Percentiles rank a stretch among this genome's conserved stretches.
phyloP scores from a whole-genome alignment of 305 asterid genomes.

The Fraxinus velutina region DNA sequence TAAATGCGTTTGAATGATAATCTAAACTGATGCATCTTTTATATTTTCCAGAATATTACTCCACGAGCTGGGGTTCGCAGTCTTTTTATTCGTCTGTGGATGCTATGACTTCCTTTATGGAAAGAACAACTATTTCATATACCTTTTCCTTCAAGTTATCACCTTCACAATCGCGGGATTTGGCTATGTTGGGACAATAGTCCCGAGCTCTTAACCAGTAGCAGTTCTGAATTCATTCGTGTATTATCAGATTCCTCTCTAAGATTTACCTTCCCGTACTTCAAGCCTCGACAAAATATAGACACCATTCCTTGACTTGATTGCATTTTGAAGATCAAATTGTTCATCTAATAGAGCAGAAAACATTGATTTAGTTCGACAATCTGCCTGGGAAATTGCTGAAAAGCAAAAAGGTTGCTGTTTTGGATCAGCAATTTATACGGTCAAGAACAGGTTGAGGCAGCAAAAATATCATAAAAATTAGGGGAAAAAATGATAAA shows the following conservation, averaged over 20 bases:
- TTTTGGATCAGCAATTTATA: conserved; percentile 26
- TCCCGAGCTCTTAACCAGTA: conserved; percentile 38
- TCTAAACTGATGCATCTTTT: background rate
- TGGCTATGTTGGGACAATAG: conserved; percentile 65
- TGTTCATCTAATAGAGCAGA: background rate
- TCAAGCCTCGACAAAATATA: conserved; percentile 31
- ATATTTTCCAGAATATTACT: conserved; percentile 32
- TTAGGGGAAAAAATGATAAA: background rate
- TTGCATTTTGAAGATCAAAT: background rate
- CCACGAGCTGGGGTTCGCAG: conserved; percentile 54
- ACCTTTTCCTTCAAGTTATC: conserved; percentile 65
- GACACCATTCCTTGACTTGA: conserved; percentile 25
- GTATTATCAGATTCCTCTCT: background rate
- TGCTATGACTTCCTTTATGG: conserved; percentile 66
- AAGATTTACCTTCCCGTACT: conserved; percentile 18
- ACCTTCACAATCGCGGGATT: conserved; percentile 67
- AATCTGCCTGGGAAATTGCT: conserved; percentile 19
- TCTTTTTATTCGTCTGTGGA: conserved; percentile 63
- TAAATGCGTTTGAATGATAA: background rate
- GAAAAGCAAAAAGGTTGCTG: conserved; percentile 11
- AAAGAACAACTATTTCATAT: conserved; percentile 64
- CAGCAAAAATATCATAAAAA: conserved; percentile 27
- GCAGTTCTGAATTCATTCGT: background rate
- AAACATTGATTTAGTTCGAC: conserved; percentile 7
- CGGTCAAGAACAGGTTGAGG: conserved; percentile 23